These are phyloP conservation scores for Colletotrichum tabaci DNA, from an alignment of 2,329 filamentous ascomycete genomes.

Conservation along the genomic window DNA sequence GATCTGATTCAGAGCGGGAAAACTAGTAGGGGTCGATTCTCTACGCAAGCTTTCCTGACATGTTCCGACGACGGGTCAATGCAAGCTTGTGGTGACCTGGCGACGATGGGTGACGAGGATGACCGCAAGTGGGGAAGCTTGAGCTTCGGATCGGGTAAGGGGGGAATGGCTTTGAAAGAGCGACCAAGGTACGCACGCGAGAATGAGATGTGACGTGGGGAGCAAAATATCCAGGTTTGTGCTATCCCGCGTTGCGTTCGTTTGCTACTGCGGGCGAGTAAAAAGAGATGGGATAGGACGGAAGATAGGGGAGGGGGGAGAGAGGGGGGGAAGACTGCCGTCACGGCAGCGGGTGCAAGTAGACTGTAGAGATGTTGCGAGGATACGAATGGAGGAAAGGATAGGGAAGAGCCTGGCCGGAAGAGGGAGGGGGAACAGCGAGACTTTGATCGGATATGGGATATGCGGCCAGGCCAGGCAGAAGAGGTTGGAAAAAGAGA, in stretches of 20 bases:
- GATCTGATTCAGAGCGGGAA: slow-evolving; percentile 16
- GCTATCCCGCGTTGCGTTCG: slow-evolving; percentile 10
- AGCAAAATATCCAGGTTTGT: slow-evolving; percentile 27
- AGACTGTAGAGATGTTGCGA: slow-evolving; percentile 15
- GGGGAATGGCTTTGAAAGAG: slow-evolving; percentile 39
- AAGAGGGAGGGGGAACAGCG: slow-evolving; percentile 37
- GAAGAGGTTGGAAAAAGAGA: slow-evolving; percentile 20
- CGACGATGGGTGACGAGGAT: slow-evolving; percentile 32
- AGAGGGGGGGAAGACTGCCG: slow-evolving; percentile 20
- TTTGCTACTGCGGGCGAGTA: slow-evolving; percentile 19
- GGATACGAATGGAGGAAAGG: slow-evolving; percentile 22
- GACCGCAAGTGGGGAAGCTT: slow-evolving; percentile 37
- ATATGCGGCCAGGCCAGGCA: slow-evolving; percentile 33
- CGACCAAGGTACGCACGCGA: slow-evolving; percentile 30
- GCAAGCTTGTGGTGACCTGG: slow-evolving; percentile 11
- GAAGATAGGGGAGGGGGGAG: background rate
- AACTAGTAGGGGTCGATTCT: slow-evolving; percentile 38
- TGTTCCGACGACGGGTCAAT: slow-evolving; percentile 35
- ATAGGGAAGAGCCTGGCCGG: slow-evolving; percentile 36
- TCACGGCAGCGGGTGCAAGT: slow-evolving; percentile 33
- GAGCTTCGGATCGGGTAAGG: slow-evolving; percentile 38
- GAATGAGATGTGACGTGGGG: slow-evolving; percentile 39
- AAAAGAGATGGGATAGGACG: slow-evolving; percentile 12
- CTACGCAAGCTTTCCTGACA: slow-evolving; percentile 34
- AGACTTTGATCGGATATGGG: slow-evolving; percentile 42